A percentile compares a stretch with the other conserved stretches of the same genome.
These are phyloP conservation scores for Linum trigynum DNA, from an alignment of 345 rosid genomes.

Conservation along the genomic window DNA sequence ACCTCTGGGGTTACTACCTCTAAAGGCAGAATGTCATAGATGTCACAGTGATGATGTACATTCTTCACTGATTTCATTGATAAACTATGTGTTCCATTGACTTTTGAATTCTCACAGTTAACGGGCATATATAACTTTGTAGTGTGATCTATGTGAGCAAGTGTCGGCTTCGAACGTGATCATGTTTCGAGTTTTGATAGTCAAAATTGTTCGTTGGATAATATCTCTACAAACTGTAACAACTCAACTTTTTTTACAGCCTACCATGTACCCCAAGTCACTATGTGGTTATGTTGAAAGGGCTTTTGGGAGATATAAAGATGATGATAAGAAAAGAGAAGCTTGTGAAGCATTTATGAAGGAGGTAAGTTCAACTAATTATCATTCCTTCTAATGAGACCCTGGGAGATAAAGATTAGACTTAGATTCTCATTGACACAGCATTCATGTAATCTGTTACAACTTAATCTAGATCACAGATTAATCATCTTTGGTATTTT, in stretches of 20 bases:
- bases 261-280: slow-evolving; percentile 65
- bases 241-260: slow-evolving; percentile 34
- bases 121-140: not conserved
- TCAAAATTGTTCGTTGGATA: not conserved
- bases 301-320: slow-evolving; percentile 71
- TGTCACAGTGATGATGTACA: not conserved
- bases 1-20: not conserved
- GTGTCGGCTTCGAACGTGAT: not conserved
- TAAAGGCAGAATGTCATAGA: not conserved
- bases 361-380: slow-evolving; percentile 40
- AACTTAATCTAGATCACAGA: not conserved
- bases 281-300: slow-evolving; percentile 81
- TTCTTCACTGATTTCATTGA: not conserved
- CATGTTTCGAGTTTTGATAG: not conserved
- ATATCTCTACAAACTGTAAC: not conserved
- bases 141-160: not conserved
- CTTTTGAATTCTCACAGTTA: not conserved
- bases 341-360: slow-evolving; percentile 67
- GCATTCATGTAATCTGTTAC: not conserved
- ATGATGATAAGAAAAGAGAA: slow-evolving; percentile 48
- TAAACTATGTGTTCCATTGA: too few relatives aligned
- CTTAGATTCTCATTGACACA: not conserved
- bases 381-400: not conserved
- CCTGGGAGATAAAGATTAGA: not conserved
- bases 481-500: not conserved